These are phyloP conservation scores for Esteya vermicola DNA, from an alignment of 2,329 filamentous ascomycete genomes.

Conservation along the genomic window DNA sequence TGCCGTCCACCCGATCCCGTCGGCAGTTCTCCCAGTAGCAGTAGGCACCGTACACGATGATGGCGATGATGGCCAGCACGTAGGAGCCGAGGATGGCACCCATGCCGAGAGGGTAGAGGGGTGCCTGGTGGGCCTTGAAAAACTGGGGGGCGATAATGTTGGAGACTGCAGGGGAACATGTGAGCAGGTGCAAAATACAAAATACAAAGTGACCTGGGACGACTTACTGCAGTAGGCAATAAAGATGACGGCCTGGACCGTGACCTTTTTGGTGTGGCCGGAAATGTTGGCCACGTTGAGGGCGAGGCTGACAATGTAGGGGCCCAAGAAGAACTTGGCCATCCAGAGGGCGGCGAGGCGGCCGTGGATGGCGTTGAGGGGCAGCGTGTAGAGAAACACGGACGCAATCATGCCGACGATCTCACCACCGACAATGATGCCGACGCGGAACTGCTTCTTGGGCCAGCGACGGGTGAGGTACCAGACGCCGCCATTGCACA, in stretches of 20 bases:
- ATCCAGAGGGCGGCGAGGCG: neutral
- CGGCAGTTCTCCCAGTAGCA: slow-evolving; percentile 1
- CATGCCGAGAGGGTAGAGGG: slow-evolving; percentile 16
- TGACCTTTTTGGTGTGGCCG: slow-evolving; percentile 3
- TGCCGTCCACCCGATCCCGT: neutral
- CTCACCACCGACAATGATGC: slow-evolving; percentile 37
- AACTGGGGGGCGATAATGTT: slow-evolving; percentile 50
- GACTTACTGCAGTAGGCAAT: slow-evolving; percentile 17
- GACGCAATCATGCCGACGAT: slow-evolving; percentile 25
- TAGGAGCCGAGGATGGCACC: neutral
- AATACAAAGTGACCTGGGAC: too few species aligned
- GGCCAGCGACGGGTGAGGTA: slow-evolving; percentile 13
- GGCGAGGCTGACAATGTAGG: slow-evolving; percentile 27
- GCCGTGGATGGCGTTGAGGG: neutral
- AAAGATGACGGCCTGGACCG: slow-evolving; percentile 1
- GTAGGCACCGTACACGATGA: neutral
- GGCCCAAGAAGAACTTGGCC: slow-evolving; percentile 23
- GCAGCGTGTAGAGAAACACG: slow-evolving; percentile 14
- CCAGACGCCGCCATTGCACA: slow-evolving; percentile 1
- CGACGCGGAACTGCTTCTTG: slow-evolving; percentile 20
- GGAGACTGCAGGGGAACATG: too few species aligned
- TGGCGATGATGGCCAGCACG: neutral
- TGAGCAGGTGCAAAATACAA: too few species aligned
- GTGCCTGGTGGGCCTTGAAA: slow-evolving; percentile 36
- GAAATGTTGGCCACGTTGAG: slow-evolving; percentile 14